A percentile compares a stretch with the other conserved stretches of the same genome.
These are phyloP conservation scores for Cantharellus anzutake DNA, from an alignment of 768 basidiomycete species.

Conservation along the genomic window DNA sequence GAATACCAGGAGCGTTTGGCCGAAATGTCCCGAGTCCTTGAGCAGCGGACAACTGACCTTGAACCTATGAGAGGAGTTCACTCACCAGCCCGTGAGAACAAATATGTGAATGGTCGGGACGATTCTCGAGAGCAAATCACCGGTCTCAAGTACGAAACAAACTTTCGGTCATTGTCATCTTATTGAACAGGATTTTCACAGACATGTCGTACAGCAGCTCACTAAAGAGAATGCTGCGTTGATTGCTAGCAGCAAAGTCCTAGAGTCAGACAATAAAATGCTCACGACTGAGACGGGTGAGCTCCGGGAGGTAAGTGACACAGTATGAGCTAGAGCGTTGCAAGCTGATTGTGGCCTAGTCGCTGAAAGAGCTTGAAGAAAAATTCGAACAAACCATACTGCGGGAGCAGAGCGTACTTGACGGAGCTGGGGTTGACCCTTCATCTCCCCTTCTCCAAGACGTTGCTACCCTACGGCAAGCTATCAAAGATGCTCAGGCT, in stretches of 20 bases:
- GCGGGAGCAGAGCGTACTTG: constrained; percentile 26
- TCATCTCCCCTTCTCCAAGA: neutral
- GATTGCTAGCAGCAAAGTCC: constrained; percentile 43
- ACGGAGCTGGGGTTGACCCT: constrained; percentile 3
- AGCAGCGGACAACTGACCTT: neutral
- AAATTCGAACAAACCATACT: constrained; percentile 44
- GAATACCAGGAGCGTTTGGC: neutral
- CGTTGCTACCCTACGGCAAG: constrained; percentile 2
- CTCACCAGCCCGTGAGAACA: neutral
- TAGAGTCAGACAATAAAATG: constrained; percentile 59
- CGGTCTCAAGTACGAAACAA: constrained; percentile 50
- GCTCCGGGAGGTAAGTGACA: constrained; percentile 40
- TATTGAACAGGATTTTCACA: constrained; percentile 13
- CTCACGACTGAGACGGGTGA: constrained; percentile 48
- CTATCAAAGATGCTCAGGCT: constrained; percentile 7
- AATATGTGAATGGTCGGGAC: constrained; percentile 16
- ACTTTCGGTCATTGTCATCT: neutral
- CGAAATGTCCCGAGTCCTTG: neutral
- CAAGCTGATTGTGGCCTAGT: constrained; percentile 22
- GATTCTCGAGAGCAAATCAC: constrained; percentile 47
- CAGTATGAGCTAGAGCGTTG: neutral
- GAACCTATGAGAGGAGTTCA: neutral
- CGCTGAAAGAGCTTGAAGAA: constrained; percentile 59
- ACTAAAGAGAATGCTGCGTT: constrained; percentile 56
- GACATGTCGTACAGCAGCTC: constrained; percentile 76